Conservation (phyloP, 345 rosid species). For the Aquilaria sinensis region DNA sequence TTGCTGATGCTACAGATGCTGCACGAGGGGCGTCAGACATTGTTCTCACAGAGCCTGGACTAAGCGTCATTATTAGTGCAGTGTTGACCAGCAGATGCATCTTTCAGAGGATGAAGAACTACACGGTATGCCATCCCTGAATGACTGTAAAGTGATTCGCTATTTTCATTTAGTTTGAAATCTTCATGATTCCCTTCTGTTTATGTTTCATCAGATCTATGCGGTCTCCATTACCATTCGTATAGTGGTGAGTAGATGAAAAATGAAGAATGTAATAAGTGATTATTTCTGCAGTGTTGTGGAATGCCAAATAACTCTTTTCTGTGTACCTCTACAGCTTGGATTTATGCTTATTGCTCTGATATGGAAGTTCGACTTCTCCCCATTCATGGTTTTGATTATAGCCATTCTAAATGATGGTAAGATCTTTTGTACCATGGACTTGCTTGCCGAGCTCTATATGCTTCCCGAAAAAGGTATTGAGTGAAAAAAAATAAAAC, state of each 20-base stretch:
- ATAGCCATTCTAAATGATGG: slow-evolving; percentile 93
- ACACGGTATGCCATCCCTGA: slow-evolving; percentile 42
- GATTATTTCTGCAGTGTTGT: neutral
- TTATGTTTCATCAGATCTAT: slow-evolving; percentile 45
- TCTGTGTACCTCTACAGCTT: slow-evolving; percentile 34
- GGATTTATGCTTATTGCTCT: slow-evolving; percentile 88
- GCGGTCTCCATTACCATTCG: slow-evolving; percentile 97
- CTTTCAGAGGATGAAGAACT: slow-evolving; percentile 96
- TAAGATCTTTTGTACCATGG: slow-evolving; percentile 19
- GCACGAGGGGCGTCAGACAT: slow-evolving; percentile 80
- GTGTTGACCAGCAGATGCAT: slow-evolving; percentile 85
- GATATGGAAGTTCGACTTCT: slow-evolving; percentile 81
- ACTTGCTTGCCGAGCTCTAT: too few relatives aligned
- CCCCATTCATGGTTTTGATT: slow-evolving; percentile 95
- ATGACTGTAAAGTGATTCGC: slow-evolving; percentile 3
- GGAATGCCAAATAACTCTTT: neutral
- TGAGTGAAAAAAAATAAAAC: neutral
- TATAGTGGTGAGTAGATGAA: slow-evolving; percentile 54
- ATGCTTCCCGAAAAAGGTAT: too few relatives aligned
- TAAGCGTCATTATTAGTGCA: slow-evolving; percentile 89
- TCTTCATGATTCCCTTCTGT: neutral
- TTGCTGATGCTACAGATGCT: slow-evolving; percentile 91
- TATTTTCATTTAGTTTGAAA: neutral
- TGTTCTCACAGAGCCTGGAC: slow-evolving; percentile 76
- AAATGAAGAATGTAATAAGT: neutral